These are phyloP conservation scores for Cyberlindnera xishuangbannaensis DNA, from an alignment of 805 yeast genomes.

Conservation along the genomic window DNA sequence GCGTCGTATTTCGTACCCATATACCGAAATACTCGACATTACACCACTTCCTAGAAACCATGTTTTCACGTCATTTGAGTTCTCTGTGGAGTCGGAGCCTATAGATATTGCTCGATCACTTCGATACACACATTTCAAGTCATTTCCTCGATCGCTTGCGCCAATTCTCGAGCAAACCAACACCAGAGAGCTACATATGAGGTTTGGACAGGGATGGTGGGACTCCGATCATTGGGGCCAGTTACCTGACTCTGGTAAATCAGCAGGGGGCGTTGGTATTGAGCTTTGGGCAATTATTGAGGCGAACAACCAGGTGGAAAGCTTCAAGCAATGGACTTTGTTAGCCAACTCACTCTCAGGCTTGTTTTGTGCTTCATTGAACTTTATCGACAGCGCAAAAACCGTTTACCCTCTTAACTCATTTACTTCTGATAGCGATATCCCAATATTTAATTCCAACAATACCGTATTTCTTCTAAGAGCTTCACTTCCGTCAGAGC, in stretches of 20 bases:
- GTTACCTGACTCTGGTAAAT: constrained; percentile 64
- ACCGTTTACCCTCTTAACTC: constrained; percentile 62
- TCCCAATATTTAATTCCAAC: constrained; percentile 25
- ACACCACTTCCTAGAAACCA: constrained; percentile 72
- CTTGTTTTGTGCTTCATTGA: constrained; percentile 89
- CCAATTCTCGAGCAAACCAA: constrained; percentile 64
- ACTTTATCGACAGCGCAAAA: constrained; percentile 73
- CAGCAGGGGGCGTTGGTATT: constrained; percentile 91
- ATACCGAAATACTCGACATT: constrained; percentile 55
- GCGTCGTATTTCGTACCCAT: too few species aligned
- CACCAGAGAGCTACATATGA: constrained; percentile 70
- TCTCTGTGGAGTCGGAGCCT: constrained; percentile 53
- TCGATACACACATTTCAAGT: constrained; percentile 45
- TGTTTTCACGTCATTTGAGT: constrained; percentile 64
- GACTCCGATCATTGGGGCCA: constrained; percentile 84
- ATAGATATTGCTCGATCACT: constrained; percentile 20
- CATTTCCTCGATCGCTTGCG: constrained; percentile 77
- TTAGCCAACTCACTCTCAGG: constrained; percentile 80
- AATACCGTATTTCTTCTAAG: constrained; percentile 54
- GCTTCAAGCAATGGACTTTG: constrained; percentile 60
- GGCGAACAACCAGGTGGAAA: constrained; percentile 48
- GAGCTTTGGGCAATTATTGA: constrained; percentile 87
- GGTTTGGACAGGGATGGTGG: constrained; percentile 96
- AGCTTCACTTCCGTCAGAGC: constrained; percentile 91
- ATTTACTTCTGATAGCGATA: constrained; percentile 21